Evolutionary conservation across 495 filamentous ascomycete genomes (phyloP).

Genomic region (Oidiodendron maius): DNA sequence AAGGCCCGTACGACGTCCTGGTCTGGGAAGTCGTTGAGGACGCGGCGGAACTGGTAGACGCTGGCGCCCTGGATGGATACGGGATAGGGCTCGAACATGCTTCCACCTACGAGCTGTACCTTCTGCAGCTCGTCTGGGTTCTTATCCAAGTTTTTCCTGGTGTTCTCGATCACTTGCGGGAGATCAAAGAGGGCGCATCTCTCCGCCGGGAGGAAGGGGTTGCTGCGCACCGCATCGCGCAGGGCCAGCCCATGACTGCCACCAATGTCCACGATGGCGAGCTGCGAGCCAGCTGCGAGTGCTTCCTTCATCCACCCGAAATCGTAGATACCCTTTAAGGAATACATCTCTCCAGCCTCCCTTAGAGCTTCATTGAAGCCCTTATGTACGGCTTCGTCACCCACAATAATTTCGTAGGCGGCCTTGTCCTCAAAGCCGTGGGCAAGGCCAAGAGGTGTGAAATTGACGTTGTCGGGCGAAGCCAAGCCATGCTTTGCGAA

Average conservation of each 20-base stretch:
- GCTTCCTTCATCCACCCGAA: slow-evolving; percentile 19
- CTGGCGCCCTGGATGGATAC: slow-evolving; percentile 31
- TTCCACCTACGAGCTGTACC: slow-evolving; percentile 21
- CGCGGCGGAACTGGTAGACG: slow-evolving; percentile 31
- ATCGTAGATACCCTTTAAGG: slow-evolving; percentile 28
- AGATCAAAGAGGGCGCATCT: slow-evolving; percentile 32
- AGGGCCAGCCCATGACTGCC: slow-evolving; percentile 32
- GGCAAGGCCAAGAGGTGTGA: slow-evolving; percentile 24
- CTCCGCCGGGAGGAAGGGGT: slow-evolving; percentile 18
- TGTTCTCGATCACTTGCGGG: slow-evolving; percentile 21
- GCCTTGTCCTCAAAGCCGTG: slow-evolving; percentile 19
- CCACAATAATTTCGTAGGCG: slow-evolving; percentile 24
- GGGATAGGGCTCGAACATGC: slow-evolving; percentile 27
- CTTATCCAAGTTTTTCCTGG: slow-evolving; percentile 10
- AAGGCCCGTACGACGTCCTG: slow-evolving; percentile 24
- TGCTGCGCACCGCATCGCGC: slow-evolving; percentile 20
- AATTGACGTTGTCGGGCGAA: slow-evolving; percentile 21
- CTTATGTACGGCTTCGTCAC: slow-evolving; percentile 13
- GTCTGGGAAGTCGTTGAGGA: slow-evolving; percentile 31
- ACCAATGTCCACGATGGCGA: slow-evolving; percentile 32
- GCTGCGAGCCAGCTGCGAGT: slow-evolving; percentile 5
- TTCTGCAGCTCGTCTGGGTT: slow-evolving; percentile 14
- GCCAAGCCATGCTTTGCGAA: slow-evolving; percentile 29
- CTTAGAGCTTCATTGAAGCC: slow-evolving; percentile 22
- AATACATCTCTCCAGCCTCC: slow-evolving; percentile 21